A percentile compares a stretch with the other conserved stretches of the same genome.
Evolutionary conservation across 768 basidiomycete species (phyloP).

Genomic region (Sporobolomyces pararoseus): DNA sequence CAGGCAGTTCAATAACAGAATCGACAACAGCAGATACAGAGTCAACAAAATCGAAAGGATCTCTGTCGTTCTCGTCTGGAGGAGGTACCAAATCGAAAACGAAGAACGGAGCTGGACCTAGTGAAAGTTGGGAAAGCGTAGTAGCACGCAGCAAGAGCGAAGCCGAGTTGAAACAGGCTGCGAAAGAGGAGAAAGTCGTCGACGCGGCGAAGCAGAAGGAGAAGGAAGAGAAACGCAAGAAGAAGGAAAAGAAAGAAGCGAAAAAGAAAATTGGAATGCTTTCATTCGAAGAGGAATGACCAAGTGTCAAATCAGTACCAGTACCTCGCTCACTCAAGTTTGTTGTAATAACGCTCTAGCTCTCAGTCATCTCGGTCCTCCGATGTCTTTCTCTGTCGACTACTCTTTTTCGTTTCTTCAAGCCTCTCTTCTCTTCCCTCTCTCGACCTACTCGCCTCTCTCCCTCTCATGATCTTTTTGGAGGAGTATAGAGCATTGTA

Average conservation of each 20-base stretch:
- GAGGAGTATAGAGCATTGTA: no score
- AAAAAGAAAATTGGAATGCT: conserved; percentile 16
- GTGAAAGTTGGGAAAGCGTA: conserved; percentile 32
- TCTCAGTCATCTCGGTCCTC: no score
- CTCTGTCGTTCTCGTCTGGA: conserved; percentile 35
- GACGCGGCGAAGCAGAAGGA: conserved; percentile 17
- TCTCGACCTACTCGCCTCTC: no score
- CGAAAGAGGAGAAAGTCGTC: background rate
- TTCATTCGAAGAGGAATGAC: conserved; percentile 10
- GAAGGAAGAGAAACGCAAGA: conserved; percentile 12
- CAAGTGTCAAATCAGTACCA: background rate
- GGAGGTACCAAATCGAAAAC: background rate
- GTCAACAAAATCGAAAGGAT: conserved; percentile 6
- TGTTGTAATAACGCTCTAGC: no score
- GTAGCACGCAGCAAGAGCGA: conserved; percentile 21
- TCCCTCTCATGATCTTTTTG: no score
- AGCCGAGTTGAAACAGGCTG: conserved; percentile 5
- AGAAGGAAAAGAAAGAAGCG: conserved; percentile 20
- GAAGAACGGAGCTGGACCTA: conserved; percentile 2
- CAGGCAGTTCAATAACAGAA: no score
- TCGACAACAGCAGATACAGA: background rate
- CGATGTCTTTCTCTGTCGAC: no score
- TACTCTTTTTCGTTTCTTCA: no score
- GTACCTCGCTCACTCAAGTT: background rate
- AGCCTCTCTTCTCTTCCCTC: no score